These are phyloP conservation scores for Phytopythium delawarense DNA, from an alignment of 352 stramenopile genomes.

Conservation along the genomic window DNA sequence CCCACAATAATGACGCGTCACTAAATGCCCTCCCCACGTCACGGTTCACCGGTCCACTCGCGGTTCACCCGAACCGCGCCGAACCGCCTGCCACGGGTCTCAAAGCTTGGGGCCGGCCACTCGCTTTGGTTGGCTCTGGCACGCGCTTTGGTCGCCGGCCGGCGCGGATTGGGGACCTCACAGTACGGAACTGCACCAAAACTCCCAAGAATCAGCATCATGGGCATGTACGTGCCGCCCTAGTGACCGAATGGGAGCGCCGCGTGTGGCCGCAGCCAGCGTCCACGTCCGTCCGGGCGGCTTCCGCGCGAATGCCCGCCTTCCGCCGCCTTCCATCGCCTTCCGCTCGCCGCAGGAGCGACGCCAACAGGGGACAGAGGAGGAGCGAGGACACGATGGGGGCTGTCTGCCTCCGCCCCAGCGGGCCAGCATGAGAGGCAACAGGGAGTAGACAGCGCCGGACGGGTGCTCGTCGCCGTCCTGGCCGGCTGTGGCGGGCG, in stretches of 20 bases:
- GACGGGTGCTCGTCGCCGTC: not conserved
- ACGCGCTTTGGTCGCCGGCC: constrained; percentile 25
- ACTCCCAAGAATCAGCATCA: constrained; percentile 67
- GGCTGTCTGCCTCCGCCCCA: too few relatives aligned
- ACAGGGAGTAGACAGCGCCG: not conserved
- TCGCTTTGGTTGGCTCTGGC: constrained; percentile 69
- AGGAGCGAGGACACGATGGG: not conserved
- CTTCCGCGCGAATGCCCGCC: not conserved
- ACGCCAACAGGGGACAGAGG: not conserved
- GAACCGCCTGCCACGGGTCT: not conserved
- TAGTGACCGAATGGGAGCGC: not conserved
- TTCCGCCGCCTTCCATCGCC: not conserved
- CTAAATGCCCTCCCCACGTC: not conserved
- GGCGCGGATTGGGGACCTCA: constrained; percentile 17
- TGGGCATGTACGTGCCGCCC: constrained; percentile 75
- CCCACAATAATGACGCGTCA: not conserved
- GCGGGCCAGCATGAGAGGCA: too few relatives aligned
- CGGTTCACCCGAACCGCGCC: not conserved
- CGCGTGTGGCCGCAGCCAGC: not conserved
- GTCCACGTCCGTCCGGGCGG: not conserved
- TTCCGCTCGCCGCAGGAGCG: not conserved
- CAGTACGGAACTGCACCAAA: constrained; percentile 88
- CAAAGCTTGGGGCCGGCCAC: not conserved
- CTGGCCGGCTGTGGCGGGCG: too few relatives aligned
- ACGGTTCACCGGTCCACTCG: not conserved